Percentiles rank a stretch among this genome's conserved stretches.
Evolutionary conservation across 768 basidiomycete genomes (phyloP).

Genomic region (Termitomyces sp.): DNA sequence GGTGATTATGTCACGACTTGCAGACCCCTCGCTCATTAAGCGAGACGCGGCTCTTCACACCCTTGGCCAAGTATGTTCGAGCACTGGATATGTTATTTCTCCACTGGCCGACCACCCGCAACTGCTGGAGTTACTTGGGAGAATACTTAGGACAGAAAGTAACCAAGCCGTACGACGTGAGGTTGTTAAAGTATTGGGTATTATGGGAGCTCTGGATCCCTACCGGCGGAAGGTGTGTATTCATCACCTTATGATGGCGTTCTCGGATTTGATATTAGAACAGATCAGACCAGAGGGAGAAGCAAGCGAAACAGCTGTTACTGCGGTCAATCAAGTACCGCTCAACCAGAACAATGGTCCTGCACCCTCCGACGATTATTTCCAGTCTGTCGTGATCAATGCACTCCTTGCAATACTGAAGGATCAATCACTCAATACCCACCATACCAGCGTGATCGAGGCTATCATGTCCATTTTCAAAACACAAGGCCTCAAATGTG

Average conservation of each 20-base stretch:
- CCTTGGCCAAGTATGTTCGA: slow-evolving; percentile 92
- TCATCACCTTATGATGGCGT: neutral
- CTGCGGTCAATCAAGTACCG: slow-evolving; percentile 64
- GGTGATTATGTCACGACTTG: slow-evolving; percentile 81
- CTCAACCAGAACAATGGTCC: slow-evolving; percentile 54
- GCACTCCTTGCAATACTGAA: slow-evolving; percentile 82
- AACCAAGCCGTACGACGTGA: slow-evolving; percentile 72
- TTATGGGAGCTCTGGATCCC: slow-evolving; percentile 93
- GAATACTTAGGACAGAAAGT: slow-evolving; percentile 80
- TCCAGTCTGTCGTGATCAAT: slow-evolving; percentile 92
- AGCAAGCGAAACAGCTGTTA: slow-evolving; percentile 50
- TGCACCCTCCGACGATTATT: slow-evolving; percentile 87
- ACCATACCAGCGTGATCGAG: slow-evolving; percentile 93
- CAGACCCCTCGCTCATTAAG: slow-evolving; percentile 85
- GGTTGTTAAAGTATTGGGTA: slow-evolving; percentile 91
- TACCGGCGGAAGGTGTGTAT: slow-evolving; percentile 80
- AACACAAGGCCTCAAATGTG: slow-evolving; percentile 94
- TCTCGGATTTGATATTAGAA: slow-evolving; percentile 26
- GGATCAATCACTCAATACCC: slow-evolving; percentile 79
- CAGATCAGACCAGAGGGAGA: slow-evolving; percentile 56
- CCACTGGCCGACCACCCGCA: slow-evolving; percentile 91
- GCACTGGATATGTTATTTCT: slow-evolving; percentile 90
- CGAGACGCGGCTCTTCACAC: slow-evolving; percentile 93
- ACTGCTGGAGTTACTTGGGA: slow-evolving; percentile 77
- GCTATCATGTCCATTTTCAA: slow-evolving; percentile 99